Evolutionary conservation across 345 rosid species (phyloP).

Genomic region (Hypericum perforatum): DNA sequence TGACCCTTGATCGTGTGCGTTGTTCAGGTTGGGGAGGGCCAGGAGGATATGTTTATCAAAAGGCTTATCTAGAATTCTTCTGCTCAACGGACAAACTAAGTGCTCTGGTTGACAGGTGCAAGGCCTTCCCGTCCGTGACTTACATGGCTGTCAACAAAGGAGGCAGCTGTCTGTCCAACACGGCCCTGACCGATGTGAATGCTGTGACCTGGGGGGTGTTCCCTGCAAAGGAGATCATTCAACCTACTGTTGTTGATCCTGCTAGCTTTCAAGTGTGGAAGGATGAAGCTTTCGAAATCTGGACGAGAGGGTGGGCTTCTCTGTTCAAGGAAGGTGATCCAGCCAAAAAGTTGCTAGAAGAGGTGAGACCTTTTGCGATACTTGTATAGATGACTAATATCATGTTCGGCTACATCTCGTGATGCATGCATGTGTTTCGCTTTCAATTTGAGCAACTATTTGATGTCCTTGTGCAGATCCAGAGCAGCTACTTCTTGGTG

Average conservation of each 20-base stretch:
- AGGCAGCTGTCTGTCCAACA: conserved; percentile 54
- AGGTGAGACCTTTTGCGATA: conserved; percentile 32
- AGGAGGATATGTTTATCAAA: conserved; percentile 92
- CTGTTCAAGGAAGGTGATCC: conserved; percentile 65
- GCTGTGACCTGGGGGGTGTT: conserved; percentile 98
- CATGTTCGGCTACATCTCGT: neutral
- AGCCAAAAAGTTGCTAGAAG: conserved; percentile 54
- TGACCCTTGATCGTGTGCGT: neutral
- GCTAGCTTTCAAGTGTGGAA: conserved; percentile 88
- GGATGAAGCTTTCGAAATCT: conserved; percentile 95
- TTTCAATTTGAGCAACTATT: neutral
- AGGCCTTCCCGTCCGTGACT: conserved; percentile 44
- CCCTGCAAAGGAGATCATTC: conserved; percentile 80
- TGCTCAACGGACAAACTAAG: conserved; percentile 66
- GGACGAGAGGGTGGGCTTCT: conserved; percentile 83
- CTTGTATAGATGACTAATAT: neutral
- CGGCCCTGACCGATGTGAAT: conserved; percentile 43
- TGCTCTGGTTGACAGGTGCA: conserved; percentile 56
- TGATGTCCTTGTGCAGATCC: conserved; percentile 43
- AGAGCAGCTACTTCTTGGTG: conserved; percentile 66
- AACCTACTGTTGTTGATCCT: conserved; percentile 98
- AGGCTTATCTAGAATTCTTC: conserved; percentile 93
- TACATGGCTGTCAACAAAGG: conserved; percentile 66
- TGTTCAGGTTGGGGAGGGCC: conserved; percentile 96
- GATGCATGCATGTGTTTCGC: neutral